phyloP scores from a whole-genome alignment of 768 basidiomycete species.

The Leccinum sublutescens region DNA sequence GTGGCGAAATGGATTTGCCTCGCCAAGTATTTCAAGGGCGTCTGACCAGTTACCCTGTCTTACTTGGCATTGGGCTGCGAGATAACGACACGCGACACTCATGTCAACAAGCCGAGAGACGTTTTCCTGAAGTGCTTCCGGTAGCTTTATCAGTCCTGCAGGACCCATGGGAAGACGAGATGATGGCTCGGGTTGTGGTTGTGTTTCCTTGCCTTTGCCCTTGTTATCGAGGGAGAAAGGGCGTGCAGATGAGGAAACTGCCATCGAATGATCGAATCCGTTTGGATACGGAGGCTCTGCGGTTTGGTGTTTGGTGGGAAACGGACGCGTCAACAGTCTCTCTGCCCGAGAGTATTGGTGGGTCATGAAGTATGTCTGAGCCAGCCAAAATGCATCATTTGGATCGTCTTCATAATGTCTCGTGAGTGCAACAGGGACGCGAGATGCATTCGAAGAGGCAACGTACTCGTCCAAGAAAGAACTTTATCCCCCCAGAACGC shows the following conservation, averaged over 20 bases:
- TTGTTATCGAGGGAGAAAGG: conserved; percentile 41
- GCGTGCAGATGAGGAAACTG: conserved; percentile 39
- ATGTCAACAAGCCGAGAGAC: conserved; percentile 85
- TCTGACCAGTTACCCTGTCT: conserved; percentile 91
- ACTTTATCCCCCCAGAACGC: conserved; percentile 99
- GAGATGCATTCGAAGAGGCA: conserved; percentile 16
- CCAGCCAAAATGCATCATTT: conserved; percentile 99
- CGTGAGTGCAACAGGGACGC: conserved; percentile 7
- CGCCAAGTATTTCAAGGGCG: conserved; percentile 90
- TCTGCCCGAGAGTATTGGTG: conserved; percentile 95
- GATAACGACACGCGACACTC: conserved; percentile 93
- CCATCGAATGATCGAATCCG: conserved; percentile 18
- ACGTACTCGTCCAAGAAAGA: conserved; percentile 90
- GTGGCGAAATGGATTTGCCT: conserved; percentile 83
- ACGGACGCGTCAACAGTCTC: conserved; percentile 84
- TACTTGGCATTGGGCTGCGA: conserved; percentile 93
- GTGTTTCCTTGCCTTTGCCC: conserved; percentile 64
- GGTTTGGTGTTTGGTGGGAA: conserved; percentile 54
- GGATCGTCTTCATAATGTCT: conserved; percentile 64
- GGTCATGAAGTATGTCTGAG: conserved; percentile 95
- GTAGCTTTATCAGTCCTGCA: conserved; percentile 67
- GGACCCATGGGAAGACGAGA: conserved; percentile 70
- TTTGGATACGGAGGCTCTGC: conserved; percentile 31
- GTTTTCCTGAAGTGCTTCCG: conserved; percentile 59
- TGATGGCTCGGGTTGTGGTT: conserved; percentile 35